Evolutionary conservation across 768 basidiomycete genomes (phyloP).

Genomic region (Boletus eberwhitei): DNA sequence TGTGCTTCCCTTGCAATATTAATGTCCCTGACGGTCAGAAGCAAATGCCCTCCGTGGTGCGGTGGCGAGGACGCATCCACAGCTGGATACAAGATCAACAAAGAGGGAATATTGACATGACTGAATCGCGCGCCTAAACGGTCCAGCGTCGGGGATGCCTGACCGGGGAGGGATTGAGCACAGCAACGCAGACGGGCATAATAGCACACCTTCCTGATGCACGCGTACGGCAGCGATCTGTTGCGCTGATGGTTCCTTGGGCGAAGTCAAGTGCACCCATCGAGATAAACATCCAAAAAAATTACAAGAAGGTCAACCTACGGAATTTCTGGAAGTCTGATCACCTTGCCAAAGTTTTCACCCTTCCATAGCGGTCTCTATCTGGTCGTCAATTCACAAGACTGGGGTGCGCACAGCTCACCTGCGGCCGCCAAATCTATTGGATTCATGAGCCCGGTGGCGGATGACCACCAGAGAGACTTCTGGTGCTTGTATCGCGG

Average conservation of each 20-base stretch:
- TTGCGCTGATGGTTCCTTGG: slow-evolving; percentile 21
- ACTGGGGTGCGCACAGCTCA: slow-evolving; percentile 2
- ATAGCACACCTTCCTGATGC: background rate
- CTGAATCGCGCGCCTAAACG: background rate
- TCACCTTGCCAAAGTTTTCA: slow-evolving; percentile 5
- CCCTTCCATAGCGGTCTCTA: background rate
- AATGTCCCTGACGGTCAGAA: slow-evolving; percentile 12
- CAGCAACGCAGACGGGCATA: background rate
- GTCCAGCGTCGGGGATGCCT: background rate
- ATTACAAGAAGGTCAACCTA: slow-evolving; percentile 9
- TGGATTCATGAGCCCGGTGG: slow-evolving; percentile 15
- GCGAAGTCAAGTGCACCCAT: slow-evolving; percentile 12
- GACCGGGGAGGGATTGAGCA: background rate
- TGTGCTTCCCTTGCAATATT: slow-evolving; percentile 14
- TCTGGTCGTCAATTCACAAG: background rate
- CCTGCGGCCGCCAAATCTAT: background rate
- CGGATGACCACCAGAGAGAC: slow-evolving; percentile 10
- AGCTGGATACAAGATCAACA: background rate
- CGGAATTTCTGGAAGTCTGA: slow-evolving; percentile 16
- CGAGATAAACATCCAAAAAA: slow-evolving; percentile 18
- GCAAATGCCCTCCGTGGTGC: background rate
- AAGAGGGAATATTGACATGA: background rate
- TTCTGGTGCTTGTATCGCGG: background rate
- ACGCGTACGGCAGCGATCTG: slow-evolving; percentile 8
- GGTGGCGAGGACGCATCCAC: background rate